phyloP scores from a whole-genome alignment of 73 alveolate species.

The Effrenium voratum region DNA sequence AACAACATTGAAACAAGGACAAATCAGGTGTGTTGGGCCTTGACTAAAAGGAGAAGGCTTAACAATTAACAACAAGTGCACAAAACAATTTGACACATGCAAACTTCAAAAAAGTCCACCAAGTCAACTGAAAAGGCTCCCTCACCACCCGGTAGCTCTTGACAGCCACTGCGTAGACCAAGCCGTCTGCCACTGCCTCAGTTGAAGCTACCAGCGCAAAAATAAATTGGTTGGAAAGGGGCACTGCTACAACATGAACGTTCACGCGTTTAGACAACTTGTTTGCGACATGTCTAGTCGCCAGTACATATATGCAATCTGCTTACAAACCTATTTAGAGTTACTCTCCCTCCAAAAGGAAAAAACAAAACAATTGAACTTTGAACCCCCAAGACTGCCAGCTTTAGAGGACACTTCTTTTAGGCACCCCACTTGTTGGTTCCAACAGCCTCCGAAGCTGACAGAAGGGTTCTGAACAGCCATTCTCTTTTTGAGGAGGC shows the following conservation, averaged over 20 bases:
- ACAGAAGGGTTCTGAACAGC: background rate
- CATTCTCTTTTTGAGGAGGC: background rate
- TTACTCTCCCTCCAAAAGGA: background rate
- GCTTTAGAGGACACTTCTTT: no score
- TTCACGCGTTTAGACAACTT: background rate
- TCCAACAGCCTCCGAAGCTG: background rate
- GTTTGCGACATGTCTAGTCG: background rate
- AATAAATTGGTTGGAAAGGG: no score
- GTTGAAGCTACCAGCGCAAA: background rate
- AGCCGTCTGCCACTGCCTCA: slow-evolving; percentile 54
- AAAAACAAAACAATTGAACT: background rate
- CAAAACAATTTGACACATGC: no score
- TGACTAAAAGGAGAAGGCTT: no score
- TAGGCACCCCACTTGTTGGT: background rate
- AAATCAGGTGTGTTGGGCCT: no score
- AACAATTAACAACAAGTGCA: no score
- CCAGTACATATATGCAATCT: background rate
- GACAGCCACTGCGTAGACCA: slow-evolving; percentile 43
- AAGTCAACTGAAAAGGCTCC: background rate
- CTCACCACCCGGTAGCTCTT: slow-evolving; percentile 15
- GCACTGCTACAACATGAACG: background rate
- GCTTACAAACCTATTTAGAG: background rate
- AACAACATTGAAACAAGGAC: no score
- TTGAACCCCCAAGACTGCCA: no score
- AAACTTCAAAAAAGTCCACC: background rate